Conservation (phyloP, 345 rosid species). For the Rubroshorea leprosula region DNA sequence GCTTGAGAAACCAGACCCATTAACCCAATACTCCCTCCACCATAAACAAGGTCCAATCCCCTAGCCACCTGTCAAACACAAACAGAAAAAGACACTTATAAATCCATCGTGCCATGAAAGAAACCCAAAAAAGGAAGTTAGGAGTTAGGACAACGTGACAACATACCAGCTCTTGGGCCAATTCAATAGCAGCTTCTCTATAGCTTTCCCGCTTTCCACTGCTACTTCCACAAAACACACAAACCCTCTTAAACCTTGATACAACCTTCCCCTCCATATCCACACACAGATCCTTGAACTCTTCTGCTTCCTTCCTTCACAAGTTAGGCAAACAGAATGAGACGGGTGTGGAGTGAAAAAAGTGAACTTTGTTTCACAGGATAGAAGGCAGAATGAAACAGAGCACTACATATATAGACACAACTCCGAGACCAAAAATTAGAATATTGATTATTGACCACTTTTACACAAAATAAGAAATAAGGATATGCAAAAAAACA, state of each 20-base stretch:
- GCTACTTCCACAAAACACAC: constrained; percentile 86
- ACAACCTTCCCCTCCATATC: constrained; percentile 23
- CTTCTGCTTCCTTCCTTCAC: background rate
- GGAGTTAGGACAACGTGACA: background rate
- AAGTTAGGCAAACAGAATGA: background rate
- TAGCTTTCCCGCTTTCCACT: constrained; percentile 76
- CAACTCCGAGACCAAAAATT: too few species aligned
- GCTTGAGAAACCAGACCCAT: constrained; percentile 92
- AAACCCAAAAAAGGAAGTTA: background rate
- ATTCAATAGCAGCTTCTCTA: constrained; percentile 70
- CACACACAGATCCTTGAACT: constrained; percentile 5
- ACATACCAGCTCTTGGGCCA: constrained; percentile 76
- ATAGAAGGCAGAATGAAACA: background rate
- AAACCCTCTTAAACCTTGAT: constrained; percentile 73
- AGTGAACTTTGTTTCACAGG: constrained; percentile 11
- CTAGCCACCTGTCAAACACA: constrained; percentile 44
- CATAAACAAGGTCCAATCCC: constrained; percentile 82
- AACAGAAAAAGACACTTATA: constrained; percentile 1
- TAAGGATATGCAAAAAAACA: background rate
- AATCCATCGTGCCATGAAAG: background rate
- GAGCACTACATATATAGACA: constrained; percentile 13
- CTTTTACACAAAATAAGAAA: background rate
- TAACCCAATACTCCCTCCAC: constrained; percentile 92
- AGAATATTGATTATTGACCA: too few species aligned
- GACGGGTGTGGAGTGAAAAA: constrained; percentile 22